These are phyloP conservation scores for Chlorella sp. DNA, from an alignment of 139 green algal species.

Conservation along the genomic window DNA sequence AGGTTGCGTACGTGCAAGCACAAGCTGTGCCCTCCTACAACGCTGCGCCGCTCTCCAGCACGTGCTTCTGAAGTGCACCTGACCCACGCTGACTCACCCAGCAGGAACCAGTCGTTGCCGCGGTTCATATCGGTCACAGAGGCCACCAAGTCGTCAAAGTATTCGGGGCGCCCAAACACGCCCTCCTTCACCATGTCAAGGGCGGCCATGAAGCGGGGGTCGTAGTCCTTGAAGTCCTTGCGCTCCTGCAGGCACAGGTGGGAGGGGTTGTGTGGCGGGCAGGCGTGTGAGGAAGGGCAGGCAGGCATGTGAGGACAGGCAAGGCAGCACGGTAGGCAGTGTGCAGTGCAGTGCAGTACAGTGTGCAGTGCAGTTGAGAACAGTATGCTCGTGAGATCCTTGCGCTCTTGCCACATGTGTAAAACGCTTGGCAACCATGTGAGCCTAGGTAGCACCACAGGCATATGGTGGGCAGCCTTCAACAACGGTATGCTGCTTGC, in stretches of 20 bases:
- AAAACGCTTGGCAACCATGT: no score
- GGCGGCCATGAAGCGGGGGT: conserved; percentile 72
- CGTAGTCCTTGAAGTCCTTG: conserved; percentile 83
- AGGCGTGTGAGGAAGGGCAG: background rate
- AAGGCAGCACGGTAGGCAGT: background rate
- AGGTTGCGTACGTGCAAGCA: no score
- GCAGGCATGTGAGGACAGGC: no score
- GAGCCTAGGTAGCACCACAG: no score
- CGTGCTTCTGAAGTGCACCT: no score
- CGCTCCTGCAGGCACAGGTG: conserved; percentile 64
- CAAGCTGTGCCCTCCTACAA: no score
- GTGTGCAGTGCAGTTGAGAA: background rate
- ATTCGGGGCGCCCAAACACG: conserved; percentile 92
- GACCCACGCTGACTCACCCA: no score
- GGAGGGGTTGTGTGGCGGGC: background rate
- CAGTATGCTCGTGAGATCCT: background rate
- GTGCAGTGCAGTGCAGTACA: background rate
- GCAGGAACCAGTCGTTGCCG: conserved; percentile 97
- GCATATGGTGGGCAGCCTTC: no score
- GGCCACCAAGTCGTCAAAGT: conserved; percentile 92
- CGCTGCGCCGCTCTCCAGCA: no score
- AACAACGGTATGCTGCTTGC: background rate
- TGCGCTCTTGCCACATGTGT: no score
- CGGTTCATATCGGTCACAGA: conserved; percentile 83
- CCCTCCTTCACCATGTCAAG: conserved; percentile 68